Evolutionary conservation across 2,329 filamentous ascomycete genomes (phyloP).

Genomic region (Byssochlamys sp.): DNA sequence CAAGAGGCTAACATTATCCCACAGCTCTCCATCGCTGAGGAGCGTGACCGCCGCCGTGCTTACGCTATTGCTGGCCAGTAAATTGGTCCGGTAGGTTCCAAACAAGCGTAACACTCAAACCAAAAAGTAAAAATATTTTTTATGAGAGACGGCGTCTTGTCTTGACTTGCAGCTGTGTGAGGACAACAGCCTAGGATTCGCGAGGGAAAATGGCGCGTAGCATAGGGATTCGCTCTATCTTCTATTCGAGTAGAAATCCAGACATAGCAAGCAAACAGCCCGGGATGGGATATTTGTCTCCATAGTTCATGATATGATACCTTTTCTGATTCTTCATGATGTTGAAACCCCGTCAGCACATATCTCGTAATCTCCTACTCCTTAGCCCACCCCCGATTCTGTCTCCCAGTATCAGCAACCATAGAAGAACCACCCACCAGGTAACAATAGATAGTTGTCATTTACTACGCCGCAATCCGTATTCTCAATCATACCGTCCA

Average conservation of each 20-base stretch:
- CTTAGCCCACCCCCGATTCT: too few species aligned
- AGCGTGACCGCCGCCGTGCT: conserved; percentile 94
- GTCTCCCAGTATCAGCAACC: too few species aligned
- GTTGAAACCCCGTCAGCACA: background rate
- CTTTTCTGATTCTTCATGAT: background rate
- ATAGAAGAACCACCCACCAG: too few species aligned
- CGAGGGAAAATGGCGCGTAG: conserved; percentile 7
- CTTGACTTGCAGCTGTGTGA: conserved; percentile 25
- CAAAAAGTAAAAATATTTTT: conserved; percentile 21
- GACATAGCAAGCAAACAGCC: background rate
- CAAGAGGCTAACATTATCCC: conserved; percentile 4
- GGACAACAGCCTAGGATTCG: conserved; percentile 12
- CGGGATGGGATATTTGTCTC: conserved; percentile 1
- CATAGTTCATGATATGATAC: background rate
- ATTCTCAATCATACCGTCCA: too few species aligned
- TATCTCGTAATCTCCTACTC: too few species aligned
- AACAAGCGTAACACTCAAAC: conserved; percentile 9
- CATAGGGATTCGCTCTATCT: background rate
- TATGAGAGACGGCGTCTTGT: conserved; percentile 28
- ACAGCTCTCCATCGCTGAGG: conserved; percentile 89
- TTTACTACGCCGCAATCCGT: too few species aligned
- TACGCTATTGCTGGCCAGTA: conserved; percentile 46
- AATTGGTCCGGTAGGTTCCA: conserved; percentile 18
- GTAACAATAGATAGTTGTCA: too few species aligned
- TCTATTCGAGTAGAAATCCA: conserved; percentile 6